Conservation (phyloP, 768 basidiomycete genomes). For the Collybia mongolica region DNA sequence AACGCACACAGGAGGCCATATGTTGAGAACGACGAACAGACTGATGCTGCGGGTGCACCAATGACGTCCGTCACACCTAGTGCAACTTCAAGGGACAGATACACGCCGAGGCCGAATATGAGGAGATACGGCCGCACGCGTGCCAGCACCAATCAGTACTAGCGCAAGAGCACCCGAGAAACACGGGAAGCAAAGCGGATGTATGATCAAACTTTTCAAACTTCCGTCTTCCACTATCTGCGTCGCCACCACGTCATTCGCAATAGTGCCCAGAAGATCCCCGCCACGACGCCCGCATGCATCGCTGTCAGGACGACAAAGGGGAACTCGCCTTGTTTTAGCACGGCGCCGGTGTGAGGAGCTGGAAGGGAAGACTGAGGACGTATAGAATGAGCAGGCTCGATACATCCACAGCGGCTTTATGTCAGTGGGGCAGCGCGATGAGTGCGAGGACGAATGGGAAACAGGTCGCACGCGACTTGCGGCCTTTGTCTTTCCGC, state of each 20-base stretch:
- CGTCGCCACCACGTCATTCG: slow-evolving; percentile 74
- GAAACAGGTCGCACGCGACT: slow-evolving; percentile 76
- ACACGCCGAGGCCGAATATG: slow-evolving; percentile 72
- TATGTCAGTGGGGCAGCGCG: slow-evolving; percentile 56
- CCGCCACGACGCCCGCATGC: slow-evolving; percentile 75
- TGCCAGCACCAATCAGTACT: neutral
- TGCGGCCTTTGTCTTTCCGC: too few species aligned
- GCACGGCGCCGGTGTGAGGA: slow-evolving; percentile 75
- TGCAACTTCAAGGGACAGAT: slow-evolving; percentile 83
- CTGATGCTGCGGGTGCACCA: slow-evolving; percentile 61
- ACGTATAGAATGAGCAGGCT: slow-evolving; percentile 70
- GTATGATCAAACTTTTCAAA: slow-evolving; percentile 60
- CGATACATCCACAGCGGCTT: slow-evolving; percentile 93
- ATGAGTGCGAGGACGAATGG: slow-evolving; percentile 59
- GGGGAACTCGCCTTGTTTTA: slow-evolving; percentile 73
- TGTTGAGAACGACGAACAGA: slow-evolving; percentile 76
- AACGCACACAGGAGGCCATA: slow-evolving; percentile 55
- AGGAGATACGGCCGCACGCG: slow-evolving; percentile 58
- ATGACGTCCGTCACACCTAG: slow-evolving; percentile 63
- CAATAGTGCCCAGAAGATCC: slow-evolving; percentile 81
- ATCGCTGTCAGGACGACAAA: slow-evolving; percentile 73
- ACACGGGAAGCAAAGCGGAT: slow-evolving; percentile 18
- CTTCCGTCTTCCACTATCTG: slow-evolving; percentile 94
- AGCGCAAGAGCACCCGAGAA: slow-evolving; percentile 1
- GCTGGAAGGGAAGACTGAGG: too few species aligned